phyloP scores from a whole-genome alignment of 164 flowering plant species.

The Houttuynia cordata region DNA sequence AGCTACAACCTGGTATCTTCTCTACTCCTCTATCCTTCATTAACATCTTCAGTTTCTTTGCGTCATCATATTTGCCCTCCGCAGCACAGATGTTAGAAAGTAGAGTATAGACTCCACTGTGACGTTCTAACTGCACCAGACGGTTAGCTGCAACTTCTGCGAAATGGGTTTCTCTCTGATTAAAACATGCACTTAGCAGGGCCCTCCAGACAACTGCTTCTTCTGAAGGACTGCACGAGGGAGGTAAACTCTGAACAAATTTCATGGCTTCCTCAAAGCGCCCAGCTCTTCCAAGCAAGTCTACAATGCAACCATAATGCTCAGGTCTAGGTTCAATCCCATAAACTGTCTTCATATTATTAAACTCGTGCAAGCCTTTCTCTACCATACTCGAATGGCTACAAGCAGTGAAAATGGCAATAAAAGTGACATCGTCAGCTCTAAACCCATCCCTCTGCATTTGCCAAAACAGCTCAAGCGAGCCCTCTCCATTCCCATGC shows the following conservation, averaged over 20 bases:
- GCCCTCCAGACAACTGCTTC: slow-evolving; percentile 65
- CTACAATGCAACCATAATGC: slow-evolving; percentile 50
- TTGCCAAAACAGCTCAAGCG: slow-evolving; percentile 32
- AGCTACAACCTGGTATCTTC: slow-evolving; percentile 63
- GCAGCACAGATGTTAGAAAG: slow-evolving; percentile 50
- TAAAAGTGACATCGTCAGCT: slow-evolving; percentile 50
- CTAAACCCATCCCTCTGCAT: slow-evolving; percentile 32
- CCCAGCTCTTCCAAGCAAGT: slow-evolving; percentile 46
- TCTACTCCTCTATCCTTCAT: slow-evolving; percentile 40
- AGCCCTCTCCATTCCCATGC: slow-evolving; percentile 41
- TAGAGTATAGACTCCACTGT: slow-evolving; percentile 50
- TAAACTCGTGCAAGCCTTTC: slow-evolving; percentile 33
- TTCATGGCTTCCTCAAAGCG: slow-evolving; percentile 36
- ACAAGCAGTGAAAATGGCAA: slow-evolving; percentile 50
- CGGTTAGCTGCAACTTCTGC: slow-evolving; percentile 44
- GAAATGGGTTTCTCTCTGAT: slow-evolving; percentile 19
- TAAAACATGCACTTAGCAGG: slow-evolving; percentile 41
- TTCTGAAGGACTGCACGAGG: slow-evolving; percentile 21
- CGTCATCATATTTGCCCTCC: slow-evolving; percentile 31
- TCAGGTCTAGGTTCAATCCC: slow-evolving; percentile 44
- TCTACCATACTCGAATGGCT: slow-evolving; percentile 38
- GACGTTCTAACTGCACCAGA: slow-evolving; percentile 30
- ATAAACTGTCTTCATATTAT: slow-evolving; percentile 31
- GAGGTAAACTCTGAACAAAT: slow-evolving; percentile 23
- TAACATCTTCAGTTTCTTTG: slow-evolving; percentile 25